Base-by-base conservation (phyloP, 768 basidiomycete species). In the Holtermanniella nyarrowii region DNA sequence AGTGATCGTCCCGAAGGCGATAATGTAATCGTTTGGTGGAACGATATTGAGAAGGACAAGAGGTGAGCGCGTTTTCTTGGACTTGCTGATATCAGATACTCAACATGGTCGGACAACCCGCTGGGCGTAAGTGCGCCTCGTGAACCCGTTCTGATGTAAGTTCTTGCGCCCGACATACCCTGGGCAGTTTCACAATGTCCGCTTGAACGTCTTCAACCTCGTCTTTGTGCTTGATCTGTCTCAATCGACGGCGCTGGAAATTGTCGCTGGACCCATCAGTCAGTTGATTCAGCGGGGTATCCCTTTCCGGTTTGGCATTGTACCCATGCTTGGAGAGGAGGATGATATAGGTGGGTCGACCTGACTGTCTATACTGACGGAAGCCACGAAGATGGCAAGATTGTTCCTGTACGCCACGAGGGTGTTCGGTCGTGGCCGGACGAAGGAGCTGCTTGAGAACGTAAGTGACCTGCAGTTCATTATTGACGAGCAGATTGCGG, bases 1-100 rank as follows among this genome's bases (percentile, higher is more conserved):
- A 88, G 85, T 52, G 93, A 99, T 70, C 75, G 86, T 16, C 62
- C 66, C 2, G 95, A 99, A 66, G 87, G 79, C 1, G 88, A 83
- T 0, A 76, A 73, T 27, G 76, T 85, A 3, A 77, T 91, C 37
- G 65, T 82, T 0, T 97, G 86, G 80, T 86, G 84, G 83, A 99
- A 97, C 69, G 83, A 99, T 64, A 71, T 97, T 18, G 84, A 87
- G 73, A 85, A 80, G 56, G 95, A 97, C 70, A 75, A 73, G 39
- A 76, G 81, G 54, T 67, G 43, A 48, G 57, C 43, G 40, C 4
- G 21, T 4, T 14, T 11, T 3, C 10, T 45, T 14, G 10, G 4
- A 21, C 45, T 27, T 11, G 40, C 24, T 4, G 48, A 11, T 3
- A 41, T 16, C 22, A 1, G 5, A 18, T 88, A 73, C 54, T 75